Evolutionary conservation across 345 rosid genomes (phyloP).

Genomic region (Gossypium rotundifolium): DNA sequence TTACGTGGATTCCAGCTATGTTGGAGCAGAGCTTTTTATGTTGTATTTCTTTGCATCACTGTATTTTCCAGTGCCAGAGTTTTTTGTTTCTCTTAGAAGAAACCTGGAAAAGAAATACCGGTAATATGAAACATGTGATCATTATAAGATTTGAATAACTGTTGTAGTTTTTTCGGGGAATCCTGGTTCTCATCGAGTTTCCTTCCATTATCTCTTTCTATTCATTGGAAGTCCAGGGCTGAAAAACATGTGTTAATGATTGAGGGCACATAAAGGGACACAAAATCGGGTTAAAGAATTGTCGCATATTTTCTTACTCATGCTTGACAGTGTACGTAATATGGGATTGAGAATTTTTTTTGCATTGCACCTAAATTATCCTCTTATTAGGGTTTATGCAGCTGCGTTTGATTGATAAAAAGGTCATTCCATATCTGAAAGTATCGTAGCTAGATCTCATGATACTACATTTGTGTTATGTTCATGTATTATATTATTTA

Average conservation of each 20-base stretch:
- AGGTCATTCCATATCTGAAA: background rate
- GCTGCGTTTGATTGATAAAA: background rate
- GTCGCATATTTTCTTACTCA: too few species aligned
- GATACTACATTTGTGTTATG: too few species aligned
- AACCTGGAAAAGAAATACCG: conserved; percentile 5
- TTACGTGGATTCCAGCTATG: background rate
- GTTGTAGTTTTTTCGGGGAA: background rate
- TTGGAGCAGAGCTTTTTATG: background rate
- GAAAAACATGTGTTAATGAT: too few species aligned
- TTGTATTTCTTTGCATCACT: conserved; percentile 4
- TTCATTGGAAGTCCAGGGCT: background rate
- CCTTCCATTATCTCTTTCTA: background rate
- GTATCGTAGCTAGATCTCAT: too few species aligned
- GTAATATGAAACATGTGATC: conserved; percentile 9
- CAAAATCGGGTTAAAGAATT: too few species aligned
- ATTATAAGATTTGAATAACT: conserved; percentile 10
- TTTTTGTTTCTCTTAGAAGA: background rate
- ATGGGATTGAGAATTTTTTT: too few species aligned
- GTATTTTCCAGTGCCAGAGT: conserved; percentile 3
- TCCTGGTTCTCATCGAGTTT: background rate
- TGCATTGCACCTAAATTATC: too few species aligned
- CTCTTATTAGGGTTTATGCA: too few species aligned
- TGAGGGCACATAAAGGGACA: too few species aligned
- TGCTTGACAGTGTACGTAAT: too few species aligned
- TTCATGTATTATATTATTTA: too few species aligned